phyloP scores from a whole-genome alignment of 306 rosid species.

The Delonix regia region DNA sequence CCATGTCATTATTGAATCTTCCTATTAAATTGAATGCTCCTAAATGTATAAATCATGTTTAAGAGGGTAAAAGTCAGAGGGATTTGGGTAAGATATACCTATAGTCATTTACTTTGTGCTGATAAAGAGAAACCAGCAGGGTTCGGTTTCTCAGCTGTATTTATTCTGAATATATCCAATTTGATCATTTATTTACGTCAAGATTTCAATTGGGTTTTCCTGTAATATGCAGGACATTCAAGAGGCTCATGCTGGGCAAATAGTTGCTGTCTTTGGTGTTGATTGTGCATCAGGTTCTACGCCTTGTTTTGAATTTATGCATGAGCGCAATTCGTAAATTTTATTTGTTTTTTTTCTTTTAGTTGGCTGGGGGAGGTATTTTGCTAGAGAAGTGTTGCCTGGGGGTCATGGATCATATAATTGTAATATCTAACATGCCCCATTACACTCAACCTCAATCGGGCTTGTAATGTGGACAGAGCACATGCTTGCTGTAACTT shows the following conservation, averaged over 20 bases:
- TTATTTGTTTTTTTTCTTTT: neutral
- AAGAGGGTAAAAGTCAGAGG: conserved; percentile 11
- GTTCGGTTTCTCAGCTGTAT: conserved; percentile 12
- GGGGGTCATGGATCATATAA: neutral
- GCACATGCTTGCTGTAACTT: too few relatives aligned
- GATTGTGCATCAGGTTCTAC: conserved; percentile 97
- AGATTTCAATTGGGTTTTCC: conserved; percentile 19
- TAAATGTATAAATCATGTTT: neutral
- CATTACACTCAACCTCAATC: neutral
- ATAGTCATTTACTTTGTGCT: neutral
- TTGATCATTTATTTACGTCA: conserved; percentile 3
- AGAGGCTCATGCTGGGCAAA: conserved; percentile 98
- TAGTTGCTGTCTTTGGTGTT: conserved; percentile 98
- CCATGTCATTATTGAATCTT: conserved; percentile 3
- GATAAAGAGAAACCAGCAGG: conserved; percentile 10
- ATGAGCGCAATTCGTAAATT: conserved; percentile 17
- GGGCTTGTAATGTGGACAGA: neutral
- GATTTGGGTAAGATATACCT: neutral
- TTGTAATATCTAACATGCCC: neutral
- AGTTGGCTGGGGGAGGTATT: conserved; percentile 11
- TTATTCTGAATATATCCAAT: neutral
- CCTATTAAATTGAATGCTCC: conserved; percentile 25
- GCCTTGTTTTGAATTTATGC: conserved; percentile 26
- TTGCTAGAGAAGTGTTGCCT: neutral
- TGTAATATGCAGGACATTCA: conserved; percentile 76